Percentiles rank a stretch among this genome's conserved stretches.
Evolutionary conservation across 305 asterid genomes (phyloP).

Genomic region (Fraxinus baroniana): DNA sequence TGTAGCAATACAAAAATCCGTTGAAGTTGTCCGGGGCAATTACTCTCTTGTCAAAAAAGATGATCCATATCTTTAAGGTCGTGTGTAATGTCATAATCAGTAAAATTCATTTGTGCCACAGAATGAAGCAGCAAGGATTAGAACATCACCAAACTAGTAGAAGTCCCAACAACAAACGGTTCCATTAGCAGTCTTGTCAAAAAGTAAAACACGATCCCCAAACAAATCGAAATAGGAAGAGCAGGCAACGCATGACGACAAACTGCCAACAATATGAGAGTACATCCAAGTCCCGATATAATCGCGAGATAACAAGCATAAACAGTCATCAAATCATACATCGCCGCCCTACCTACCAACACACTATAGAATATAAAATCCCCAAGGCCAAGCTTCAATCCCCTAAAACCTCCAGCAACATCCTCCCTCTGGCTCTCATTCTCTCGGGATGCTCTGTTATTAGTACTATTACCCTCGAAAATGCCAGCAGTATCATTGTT

Average conservation of each 20-base stretch:
- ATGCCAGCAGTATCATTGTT: constrained; percentile 1
- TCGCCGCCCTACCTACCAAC: constrained; percentile 93
- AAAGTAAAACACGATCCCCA: constrained; percentile 88
- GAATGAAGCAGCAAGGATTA: constrained; percentile 26
- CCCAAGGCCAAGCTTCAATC: constrained; percentile 91
- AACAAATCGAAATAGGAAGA: constrained; percentile 78
- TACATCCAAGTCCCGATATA: constrained; percentile 89
- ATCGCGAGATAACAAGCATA: constrained; percentile 97
- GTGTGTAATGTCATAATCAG: constrained; percentile 11
- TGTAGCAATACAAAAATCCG: constrained; percentile 18
- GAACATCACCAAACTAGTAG: constrained; percentile 86
- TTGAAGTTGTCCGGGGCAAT: neutral
- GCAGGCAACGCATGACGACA: constrained; percentile 90
- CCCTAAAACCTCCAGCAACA: constrained; percentile 49
- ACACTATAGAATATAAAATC: constrained; percentile 92
- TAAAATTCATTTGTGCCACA: constrained; percentile 19
- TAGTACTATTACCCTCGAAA: constrained; percentile 15
- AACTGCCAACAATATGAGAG: constrained; percentile 79
- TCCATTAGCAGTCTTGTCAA: constrained; percentile 87
- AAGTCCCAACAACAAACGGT: constrained; percentile 87
- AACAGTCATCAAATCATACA: constrained; percentile 96
- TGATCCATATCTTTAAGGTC: constrained; percentile 14
- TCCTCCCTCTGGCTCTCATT: constrained; percentile 34
- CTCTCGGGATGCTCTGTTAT: constrained; percentile 22
- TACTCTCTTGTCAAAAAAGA: constrained; percentile 15